These are phyloP conservation scores for Gossypium ekmanianum DNA, from an alignment of 345 rosid species.

Conservation along the genomic window DNA sequence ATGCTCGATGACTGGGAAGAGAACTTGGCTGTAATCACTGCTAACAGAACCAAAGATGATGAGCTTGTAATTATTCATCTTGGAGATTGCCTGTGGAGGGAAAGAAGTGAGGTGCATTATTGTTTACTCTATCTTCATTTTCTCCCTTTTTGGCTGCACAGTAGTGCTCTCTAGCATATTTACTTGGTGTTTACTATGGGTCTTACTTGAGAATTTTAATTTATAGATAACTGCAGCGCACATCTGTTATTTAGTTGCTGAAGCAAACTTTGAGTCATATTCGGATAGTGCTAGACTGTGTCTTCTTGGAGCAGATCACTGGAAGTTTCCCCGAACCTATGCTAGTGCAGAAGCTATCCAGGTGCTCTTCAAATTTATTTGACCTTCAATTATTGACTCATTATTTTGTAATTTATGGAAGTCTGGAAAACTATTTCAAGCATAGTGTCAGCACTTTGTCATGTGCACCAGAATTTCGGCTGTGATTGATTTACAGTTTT, in stretches of 20 bases:
- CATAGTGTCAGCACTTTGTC: background rate
- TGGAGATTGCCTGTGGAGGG: constrained; percentile 98
- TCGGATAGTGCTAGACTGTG: constrained; percentile 79
- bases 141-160: constrained; percentile 8
- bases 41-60: constrained; percentile 91
- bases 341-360: constrained; percentile 81
- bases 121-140: constrained; percentile 17
- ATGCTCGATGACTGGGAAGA: constrained; percentile 98
- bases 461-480: background rate
- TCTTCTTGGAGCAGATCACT: constrained; percentile 81
- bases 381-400: background rate
- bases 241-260: constrained; percentile 74
- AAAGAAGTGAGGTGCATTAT: constrained; percentile 75
- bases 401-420: background rate
- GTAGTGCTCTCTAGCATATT: background rate
- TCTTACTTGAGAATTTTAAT: constrained; percentile 22
- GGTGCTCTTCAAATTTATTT: constrained; percentile 36
- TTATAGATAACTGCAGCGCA: constrained; percentile 74
- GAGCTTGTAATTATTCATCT: constrained; percentile 94
- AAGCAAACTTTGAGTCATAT: constrained; percentile 74
- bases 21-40: constrained; percentile 91
- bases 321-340: constrained; percentile 73
- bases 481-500: background rate
- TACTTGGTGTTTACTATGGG: constrained; percentile 20
- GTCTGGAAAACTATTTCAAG: background rate